Conservation (phyloP, 1,284 basidiomycete species). For the Trichosporon faecale region DNA sequence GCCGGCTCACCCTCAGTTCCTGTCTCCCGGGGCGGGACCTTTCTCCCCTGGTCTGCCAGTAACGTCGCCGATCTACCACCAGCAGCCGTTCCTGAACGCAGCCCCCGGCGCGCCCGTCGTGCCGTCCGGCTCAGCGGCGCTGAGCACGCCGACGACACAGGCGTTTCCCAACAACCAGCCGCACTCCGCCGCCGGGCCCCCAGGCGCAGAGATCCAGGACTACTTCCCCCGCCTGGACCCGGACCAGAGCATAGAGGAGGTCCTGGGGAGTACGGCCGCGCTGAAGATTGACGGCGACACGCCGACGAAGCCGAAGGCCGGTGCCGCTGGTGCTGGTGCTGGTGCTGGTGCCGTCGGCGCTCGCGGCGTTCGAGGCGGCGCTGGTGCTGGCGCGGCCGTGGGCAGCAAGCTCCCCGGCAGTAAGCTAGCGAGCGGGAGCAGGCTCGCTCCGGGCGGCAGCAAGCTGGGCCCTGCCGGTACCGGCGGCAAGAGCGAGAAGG, state of each 20-base stretch:
- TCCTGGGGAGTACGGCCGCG: constrained; percentile 2
- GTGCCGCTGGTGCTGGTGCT: too few relatives aligned
- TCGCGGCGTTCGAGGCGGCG: too few relatives aligned
- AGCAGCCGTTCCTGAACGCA: constrained; percentile 49
- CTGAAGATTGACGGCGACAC: constrained; percentile 1
- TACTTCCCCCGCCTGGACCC: constrained; percentile 37
- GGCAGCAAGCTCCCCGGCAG: neutral
- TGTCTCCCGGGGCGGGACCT: constrained; percentile 44
- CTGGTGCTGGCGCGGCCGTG: neutral
- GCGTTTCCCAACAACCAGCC: constrained; percentile 37
- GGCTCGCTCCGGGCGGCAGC: neutral
- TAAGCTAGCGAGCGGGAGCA: too few relatives aligned
- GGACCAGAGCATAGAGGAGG: constrained; percentile 6
- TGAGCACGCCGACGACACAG: constrained; percentile 47
- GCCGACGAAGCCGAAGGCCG: neutral
- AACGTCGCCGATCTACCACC: constrained; percentile 40
- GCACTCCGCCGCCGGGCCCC: constrained; percentile 27
- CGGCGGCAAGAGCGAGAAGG: too few relatives aligned
- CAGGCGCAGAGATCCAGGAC: constrained; percentile 29
- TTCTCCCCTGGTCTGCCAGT: constrained; percentile 51
- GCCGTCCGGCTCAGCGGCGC: constrained; percentile 37
- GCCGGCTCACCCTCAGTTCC: constrained; percentile 42
- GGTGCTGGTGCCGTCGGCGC: too few relatives aligned
- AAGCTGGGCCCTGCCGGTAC: too few relatives aligned
- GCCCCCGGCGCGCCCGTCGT: constrained; percentile 53